A percentile compares a stretch with the other conserved stretches of the same genome.
Evolutionary conservation across 78 protist species (phyloP).

Genomic region (Dictyostelium discoideum): dicty_2.7 NC_007091.3:653001-653500

Average conservation of each 20-base stretch:
- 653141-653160: neutral
- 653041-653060: conserved; percentile 10
- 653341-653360: conserved; percentile 23
- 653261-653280: conserved; percentile 59
- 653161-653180: conserved; percentile 23
- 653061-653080: neutral
- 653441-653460: conserved; percentile 29
- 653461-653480: conserved; percentile 63
- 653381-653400: neutral
- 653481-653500: conserved; percentile 57
- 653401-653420: conserved; percentile 45
- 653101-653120: neutral
- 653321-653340: neutral
- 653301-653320: conserved; percentile 52
- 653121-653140: neutral
- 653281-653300: conserved; percentile 66
- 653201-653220: conserved; percentile 52
- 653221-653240: neutral
- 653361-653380: neutral
- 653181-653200: conserved; percentile 35
- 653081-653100: neutral
- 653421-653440: conserved; percentile 55
- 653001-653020: conserved; percentile 46
- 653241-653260: conserved; percentile 33
- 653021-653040: conserved; percentile 76